Conservation (phyloP, 2,329 filamentous ascomycete genomes). For the Aspergillus sclerotialis region DNA sequence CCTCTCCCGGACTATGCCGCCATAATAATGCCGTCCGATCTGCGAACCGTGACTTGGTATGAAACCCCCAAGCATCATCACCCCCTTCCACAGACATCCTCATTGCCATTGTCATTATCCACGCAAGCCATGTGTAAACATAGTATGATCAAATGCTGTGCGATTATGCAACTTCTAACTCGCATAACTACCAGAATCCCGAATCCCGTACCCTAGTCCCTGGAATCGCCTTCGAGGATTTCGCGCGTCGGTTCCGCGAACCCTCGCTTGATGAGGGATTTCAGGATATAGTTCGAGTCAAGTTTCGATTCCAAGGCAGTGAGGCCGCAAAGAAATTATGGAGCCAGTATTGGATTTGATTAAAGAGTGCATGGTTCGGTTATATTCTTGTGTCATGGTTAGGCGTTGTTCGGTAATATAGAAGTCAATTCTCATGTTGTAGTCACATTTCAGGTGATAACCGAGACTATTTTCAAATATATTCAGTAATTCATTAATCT, state of each 20-base stretch:
- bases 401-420: no score
- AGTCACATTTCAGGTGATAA: not conserved
- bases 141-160: no score
- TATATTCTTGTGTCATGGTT: no score
- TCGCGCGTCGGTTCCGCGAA: constrained; percentile 63
- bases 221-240: constrained; percentile 71
- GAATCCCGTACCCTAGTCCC: constrained; percentile 70
- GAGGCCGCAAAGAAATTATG: constrained; percentile 64
- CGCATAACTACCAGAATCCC: constrained; percentile 53
- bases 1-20: constrained; percentile 60
- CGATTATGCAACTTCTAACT: constrained; percentile 3
- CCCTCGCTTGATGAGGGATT: constrained; percentile 75
- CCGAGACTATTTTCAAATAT: not conserved
- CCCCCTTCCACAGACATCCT: no score
- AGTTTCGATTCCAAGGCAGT: constrained; percentile 68
- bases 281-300: constrained; percentile 65
- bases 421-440: no score
- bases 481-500: not conserved
- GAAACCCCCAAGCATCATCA: constrained; percentile 4
- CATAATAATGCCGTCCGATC: constrained; percentile 86
- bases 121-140: no score
- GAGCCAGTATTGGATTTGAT: constrained; percentile 70
- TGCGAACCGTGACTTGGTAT: constrained; percentile 43
- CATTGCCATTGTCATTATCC: no score
- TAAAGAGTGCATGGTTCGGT: no score